Base-by-base conservation (phyloP, 768 basidiomycete genomes). In the Auricularia cornea region DNA sequence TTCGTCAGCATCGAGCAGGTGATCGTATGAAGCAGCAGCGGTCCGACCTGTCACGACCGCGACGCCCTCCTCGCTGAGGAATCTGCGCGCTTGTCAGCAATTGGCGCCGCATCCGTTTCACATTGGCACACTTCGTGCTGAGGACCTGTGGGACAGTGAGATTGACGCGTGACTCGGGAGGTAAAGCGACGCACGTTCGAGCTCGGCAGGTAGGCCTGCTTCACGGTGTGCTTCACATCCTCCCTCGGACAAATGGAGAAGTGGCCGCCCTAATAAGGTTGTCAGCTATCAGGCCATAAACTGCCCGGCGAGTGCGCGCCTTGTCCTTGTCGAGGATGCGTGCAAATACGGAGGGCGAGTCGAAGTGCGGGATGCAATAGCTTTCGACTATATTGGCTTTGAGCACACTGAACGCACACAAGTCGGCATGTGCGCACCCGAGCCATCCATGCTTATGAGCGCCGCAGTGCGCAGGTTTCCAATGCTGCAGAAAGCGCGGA, bases 301-400 rank as follows among this genome's bases (percentile, higher is more conserved):
- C 61, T 28, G 57, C 41, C 52, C 60, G 18, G 54, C 54, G 48
- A 54, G 60, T 57, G 2, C 30, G 3, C 38, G 78, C 82, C 74
- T 90, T 92, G 72, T 92, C 77, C 69, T 92, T 92, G 78, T 94
- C 91, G 5, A 94, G 80, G 68, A 93, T 91, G 8, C 94, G 84
- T 6, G 93, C 94, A 67, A 95, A 96, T 59, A 96, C 80, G 20
- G 90, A 93, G 3, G 94, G 94, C 1, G 92, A 94, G 74, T 97
- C 94, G 72, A 97, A 96, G 77, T 94, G 81, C 1, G 94, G 94
- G 30, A 95, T 83, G 69, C 94, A 97, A 73, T 94, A 94, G 66
- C 89, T 91, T 73, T 96, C 94, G 66, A 96, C 90, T 92, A 63
- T 28, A 48, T 60, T 35, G 12, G 52, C 54, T 20, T 51, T 28